Evolutionary conservation across 2,329 filamentous ascomycete species (phyloP).

Genomic region (Nigrospora osmanthi): DNA sequence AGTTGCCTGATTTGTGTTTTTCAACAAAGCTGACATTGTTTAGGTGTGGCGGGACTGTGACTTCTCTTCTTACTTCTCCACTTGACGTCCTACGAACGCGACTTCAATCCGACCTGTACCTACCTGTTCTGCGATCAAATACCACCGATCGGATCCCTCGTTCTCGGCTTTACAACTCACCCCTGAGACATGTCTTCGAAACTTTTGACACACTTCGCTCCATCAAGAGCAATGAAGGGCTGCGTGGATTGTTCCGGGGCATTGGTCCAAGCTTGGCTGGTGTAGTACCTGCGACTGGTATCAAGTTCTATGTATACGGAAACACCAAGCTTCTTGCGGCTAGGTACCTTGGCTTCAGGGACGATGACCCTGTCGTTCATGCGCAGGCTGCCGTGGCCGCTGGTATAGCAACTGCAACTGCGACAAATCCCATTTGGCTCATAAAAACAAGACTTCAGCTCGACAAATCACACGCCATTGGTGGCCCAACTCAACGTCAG

Average conservation of each 20-base stretch:
- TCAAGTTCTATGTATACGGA: constrained; percentile 66
- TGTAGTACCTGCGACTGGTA: constrained; percentile 61
- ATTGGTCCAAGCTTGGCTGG: constrained; percentile 62
- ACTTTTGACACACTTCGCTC: constrained; percentile 60
- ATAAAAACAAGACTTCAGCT: constrained; percentile 65
- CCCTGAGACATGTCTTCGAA: constrained; percentile 51
- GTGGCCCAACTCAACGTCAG: constrained; percentile 36
- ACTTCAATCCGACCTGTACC: constrained; percentile 64
- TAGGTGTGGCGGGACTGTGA: constrained; percentile 52
- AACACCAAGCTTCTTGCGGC: constrained; percentile 62
- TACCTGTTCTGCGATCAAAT: constrained; percentile 48
- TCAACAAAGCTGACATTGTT: background rate
- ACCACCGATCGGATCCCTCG: constrained; percentile 16
- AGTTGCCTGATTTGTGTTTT: constrained; percentile 7
- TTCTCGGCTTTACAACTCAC: constrained; percentile 7
- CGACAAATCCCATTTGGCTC: constrained; percentile 68
- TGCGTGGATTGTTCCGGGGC: constrained; percentile 63
- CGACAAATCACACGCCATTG: constrained; percentile 52
- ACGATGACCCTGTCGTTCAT: constrained; percentile 52
- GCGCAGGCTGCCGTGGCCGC: constrained; percentile 54
- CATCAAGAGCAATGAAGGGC: constrained; percentile 60
- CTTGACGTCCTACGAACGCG: constrained; percentile 65
- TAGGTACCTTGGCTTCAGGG: constrained; percentile 47
- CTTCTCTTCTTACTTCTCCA: constrained; percentile 58
- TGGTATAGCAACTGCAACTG: constrained; percentile 61